Evolutionary conservation across 306 rosid genomes (phyloP).

Genomic region (Begonia peltatifolia): DNA sequence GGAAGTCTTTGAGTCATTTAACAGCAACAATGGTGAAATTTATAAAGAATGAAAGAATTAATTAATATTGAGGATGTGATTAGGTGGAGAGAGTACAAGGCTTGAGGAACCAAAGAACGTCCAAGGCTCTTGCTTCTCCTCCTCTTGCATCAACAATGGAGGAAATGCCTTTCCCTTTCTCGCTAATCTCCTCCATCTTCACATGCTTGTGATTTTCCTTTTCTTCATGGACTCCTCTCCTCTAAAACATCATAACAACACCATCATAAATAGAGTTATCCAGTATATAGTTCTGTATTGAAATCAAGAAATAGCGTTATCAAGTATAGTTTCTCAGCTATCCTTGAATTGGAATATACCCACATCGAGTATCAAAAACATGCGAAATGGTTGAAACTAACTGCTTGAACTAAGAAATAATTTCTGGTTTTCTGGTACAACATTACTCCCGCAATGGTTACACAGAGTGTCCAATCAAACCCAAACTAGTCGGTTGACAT

Average conservation of each 20-base stretch:
- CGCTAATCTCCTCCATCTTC: slow-evolving; percentile 18
- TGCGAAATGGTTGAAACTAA: too few species aligned
- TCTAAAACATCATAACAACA: slow-evolving; percentile 20
- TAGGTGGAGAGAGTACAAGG: slow-evolving; percentile 15
- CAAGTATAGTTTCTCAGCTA: not conserved
- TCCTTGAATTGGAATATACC: too few species aligned
- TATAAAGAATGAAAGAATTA: not conserved
- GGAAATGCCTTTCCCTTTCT: slow-evolving; percentile 26
- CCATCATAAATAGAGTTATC: not conserved
- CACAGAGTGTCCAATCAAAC: too few species aligned
- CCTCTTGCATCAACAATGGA: slow-evolving; percentile 27
- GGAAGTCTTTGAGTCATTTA: not conserved
- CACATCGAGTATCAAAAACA: too few species aligned
- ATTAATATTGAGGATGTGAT: too few species aligned
- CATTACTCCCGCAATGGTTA: too few species aligned
- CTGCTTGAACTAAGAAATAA: too few species aligned
- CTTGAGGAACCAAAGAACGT: slow-evolving; percentile 87
- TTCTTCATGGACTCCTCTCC: slow-evolving; percentile 44
- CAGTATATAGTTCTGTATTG: too few species aligned
- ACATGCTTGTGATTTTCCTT: slow-evolving; percentile 31
- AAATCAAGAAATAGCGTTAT: not conserved
- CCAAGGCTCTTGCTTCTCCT: slow-evolving; percentile 57
- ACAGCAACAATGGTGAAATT: not conserved
- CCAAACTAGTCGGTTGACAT: too few species aligned
- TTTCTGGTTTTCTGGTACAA: too few species aligned